Base-by-base conservation (phyloP, 768 basidiomycete genomes). In the Russula foetens region DNA sequence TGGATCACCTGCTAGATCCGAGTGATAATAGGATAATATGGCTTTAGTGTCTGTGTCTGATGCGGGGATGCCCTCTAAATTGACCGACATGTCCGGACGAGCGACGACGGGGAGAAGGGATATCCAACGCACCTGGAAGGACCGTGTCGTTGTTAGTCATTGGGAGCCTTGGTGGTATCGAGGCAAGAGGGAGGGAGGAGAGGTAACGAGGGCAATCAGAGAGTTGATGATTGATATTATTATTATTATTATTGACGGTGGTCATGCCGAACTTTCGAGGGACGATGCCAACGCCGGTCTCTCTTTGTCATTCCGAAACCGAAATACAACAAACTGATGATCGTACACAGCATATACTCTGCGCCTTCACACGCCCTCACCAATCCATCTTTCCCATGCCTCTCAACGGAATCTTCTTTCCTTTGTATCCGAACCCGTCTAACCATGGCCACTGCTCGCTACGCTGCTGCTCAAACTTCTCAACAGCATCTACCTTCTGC, bases 351-450 rank as follows among this genome's bases (percentile, higher is more conserved):
- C 35, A 35, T 35, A 38, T 23, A 19, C 29, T 28, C n/a, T 31
- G 24, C 21, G 15, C n/a, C 61, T 51, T 38, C 29, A 47, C 29
- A 61, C 29, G 11, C 56, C 29, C 19, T 77, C 71, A 92, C 90
- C 90, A 92, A 45, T 92, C 90, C 71, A 82, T 87, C 73, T 82
- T 84, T 69, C 69, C 75, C 78, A 21, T 62, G 68, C 7, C 75
- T 67, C 8, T 71, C 67, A 23, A 84, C 2, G 86, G 84, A 56
- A 92, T 90, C 71, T 86, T 88, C 45, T 79, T 82, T 48, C 85
- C 88, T 69, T 85, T 79, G 75, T 93, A 97, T 28, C 93, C 93
- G 63, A 96, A 90, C 38, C 96, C 97, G 69, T 99, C 92, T 71
- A 98, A 75, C 97, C 97, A 99, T 6, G 97, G 90, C 93, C 94